Evolutionary conservation across 306 rosid species (phyloP).

Genomic region (Carpinus fangiana): DNA sequence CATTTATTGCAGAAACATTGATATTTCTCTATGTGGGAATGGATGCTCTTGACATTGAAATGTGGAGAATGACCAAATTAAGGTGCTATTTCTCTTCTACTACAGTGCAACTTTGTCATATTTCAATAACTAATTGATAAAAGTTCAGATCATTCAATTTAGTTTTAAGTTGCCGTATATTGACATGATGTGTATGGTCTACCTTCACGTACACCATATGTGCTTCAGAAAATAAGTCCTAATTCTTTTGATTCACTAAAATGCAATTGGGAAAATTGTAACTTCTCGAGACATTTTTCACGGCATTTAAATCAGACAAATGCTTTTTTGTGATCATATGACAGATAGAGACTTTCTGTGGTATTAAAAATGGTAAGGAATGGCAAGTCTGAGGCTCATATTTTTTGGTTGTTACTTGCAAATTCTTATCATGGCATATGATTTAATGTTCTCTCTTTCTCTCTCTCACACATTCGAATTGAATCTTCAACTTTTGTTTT

Average conservation of each 20-base stretch:
- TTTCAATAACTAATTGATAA: not conserved
- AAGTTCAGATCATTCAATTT: not conserved
- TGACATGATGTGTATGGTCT: not conserved
- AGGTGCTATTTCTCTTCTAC: slow-evolving; percentile 46
- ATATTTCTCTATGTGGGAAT: slow-evolving; percentile 92
- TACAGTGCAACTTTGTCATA: not conserved
- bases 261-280: not conserved
- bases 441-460: not conserved
- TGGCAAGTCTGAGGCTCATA: not conserved
- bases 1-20: slow-evolving; percentile 87
- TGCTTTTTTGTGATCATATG: not conserved
- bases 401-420: not conserved
- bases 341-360: not conserved
- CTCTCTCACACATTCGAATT: not conserved
- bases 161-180: not conserved
- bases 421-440: not conserved
- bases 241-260: not conserved
- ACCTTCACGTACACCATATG: not conserved
- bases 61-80: slow-evolving; percentile 76
- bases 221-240: not conserved
- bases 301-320: not conserved
- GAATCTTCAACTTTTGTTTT: not conserved
- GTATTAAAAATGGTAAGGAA: not conserved
- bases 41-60: slow-evolving; percentile 92
- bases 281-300: not conserved